Base-by-base conservation (phyloP, 768 basidiomycete species). In the Kondoa subrosea region DNA sequence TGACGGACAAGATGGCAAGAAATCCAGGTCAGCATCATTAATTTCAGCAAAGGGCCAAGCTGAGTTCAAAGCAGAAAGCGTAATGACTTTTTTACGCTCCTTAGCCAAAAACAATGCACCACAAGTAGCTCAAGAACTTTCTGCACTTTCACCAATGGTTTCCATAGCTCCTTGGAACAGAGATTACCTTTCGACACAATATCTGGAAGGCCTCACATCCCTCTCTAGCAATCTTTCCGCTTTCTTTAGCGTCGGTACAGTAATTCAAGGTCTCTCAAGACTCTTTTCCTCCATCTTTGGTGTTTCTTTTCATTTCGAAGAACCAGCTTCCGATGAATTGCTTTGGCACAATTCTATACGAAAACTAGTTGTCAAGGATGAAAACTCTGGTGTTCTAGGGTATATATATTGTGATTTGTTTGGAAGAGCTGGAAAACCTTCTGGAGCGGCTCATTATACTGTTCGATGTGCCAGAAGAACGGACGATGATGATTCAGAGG, bases 1-100 rank as follows among this genome's bases (percentile, higher is more conserved):
- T 97, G 25, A 83, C 83, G 32, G 92, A 96, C 77, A 99, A 95
- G 79, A 99, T 99, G 95, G 93, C 92, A 1, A 90, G 88, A 77
- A 87, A 85, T 33, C 92, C 93, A 65, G 88, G 88, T 89, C 68
- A 69, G 82, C 74, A 21, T 4, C 3, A 59, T 69, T 65, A 60
- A 67, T 34, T 56, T 21, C 15, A 67, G n/a, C 64, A 25, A 14
- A 25, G 32, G 1, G 50, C 1, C 40, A 30, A 21, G 3, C 66
- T 32, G 21, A 29, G 27, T 27, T 58, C 27, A 64, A 12, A 0
- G 3, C 69, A 87, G 91, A 86, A 71, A 91, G 96, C 76, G 93
- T 96, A 27, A 80, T 80, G 69, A 84, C 85, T 59, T 99, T 99
- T 77, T 80, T 99, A 68, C 81, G 85, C 67, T 85, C 89, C 26